These are phyloP conservation scores for Xylaria longipes DNA, from an alignment of 495 filamentous ascomycete species.

Conservation along the genomic window DNA sequence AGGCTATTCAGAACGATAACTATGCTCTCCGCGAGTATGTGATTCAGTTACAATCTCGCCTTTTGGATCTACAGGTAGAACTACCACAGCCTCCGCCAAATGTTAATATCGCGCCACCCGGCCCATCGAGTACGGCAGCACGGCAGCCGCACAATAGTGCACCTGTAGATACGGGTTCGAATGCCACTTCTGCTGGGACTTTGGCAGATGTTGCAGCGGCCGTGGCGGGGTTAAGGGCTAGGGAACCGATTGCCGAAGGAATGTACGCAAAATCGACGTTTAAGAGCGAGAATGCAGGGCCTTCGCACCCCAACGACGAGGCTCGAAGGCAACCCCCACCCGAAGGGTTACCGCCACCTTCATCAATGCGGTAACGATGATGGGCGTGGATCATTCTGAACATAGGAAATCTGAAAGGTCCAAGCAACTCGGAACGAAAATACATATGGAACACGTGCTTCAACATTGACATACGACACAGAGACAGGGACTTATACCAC, in stretches of 20 bases:
- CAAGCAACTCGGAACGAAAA: background rate
- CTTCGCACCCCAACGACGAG: conserved; percentile 47
- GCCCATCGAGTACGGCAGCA: conserved; percentile 60
- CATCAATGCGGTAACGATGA: conserved; percentile 30
- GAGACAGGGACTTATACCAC: background rate
- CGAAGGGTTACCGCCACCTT: conserved; percentile 37
- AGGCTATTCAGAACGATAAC: conserved; percentile 82
- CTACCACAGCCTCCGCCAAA: conserved; percentile 78
- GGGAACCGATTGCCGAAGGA: conserved; percentile 33
- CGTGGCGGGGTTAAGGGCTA: conserved; percentile 36
- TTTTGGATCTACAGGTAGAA: conserved; percentile 82
- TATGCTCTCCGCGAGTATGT: conserved; percentile 90
- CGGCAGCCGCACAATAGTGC: conserved; percentile 27
- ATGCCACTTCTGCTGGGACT: conserved; percentile 38
- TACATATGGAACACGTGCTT: background rate
- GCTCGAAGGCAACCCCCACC: conserved; percentile 47
- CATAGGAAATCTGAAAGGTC: background rate
- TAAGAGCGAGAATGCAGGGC: conserved; percentile 40
- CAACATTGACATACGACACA: background rate
- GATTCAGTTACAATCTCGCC: conserved; percentile 84
- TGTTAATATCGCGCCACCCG: conserved; percentile 47
- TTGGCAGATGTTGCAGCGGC: conserved; percentile 42
- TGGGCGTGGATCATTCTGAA: no score
- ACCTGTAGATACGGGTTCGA: conserved; percentile 28
- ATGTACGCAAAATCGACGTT: conserved; percentile 34